phyloP scores from a whole-genome alignment of 2,329 filamentous ascomycete species.

The Rhinocladiella similis region DNA sequence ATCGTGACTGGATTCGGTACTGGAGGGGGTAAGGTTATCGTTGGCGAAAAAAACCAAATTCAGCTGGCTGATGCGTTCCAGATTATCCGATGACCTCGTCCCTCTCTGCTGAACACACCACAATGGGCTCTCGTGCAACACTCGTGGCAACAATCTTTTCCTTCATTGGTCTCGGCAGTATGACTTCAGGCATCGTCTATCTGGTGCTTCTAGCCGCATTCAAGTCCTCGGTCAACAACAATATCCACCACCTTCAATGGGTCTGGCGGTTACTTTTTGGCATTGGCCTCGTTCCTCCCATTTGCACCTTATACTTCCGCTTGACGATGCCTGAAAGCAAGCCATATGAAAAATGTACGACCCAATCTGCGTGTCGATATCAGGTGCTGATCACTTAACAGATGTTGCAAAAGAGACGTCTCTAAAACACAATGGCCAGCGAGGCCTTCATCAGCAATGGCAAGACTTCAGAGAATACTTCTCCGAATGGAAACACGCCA shows the following conservation, averaged over 20 bases:
- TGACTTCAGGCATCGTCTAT: constrained; percentile 9
- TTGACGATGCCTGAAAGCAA: constrained; percentile 29
- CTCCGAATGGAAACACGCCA: constrained; percentile 35
- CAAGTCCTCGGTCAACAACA: constrained; percentile 15
- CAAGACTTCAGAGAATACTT: constrained; percentile 35
- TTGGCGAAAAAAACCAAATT: background rate
- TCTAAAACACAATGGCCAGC: constrained; percentile 12
- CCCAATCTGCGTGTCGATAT: background rate
- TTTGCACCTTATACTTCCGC: constrained; percentile 31
- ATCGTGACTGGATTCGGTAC: constrained; percentile 31
- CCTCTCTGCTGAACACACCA: constrained; percentile 19
- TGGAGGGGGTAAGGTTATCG: constrained; percentile 25
- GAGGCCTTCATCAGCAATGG: constrained; percentile 24
- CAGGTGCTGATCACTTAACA: background rate
- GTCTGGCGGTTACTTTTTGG: constrained; percentile 32
- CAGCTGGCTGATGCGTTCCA: constrained; percentile 1
- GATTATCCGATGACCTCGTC: constrained; percentile 21
- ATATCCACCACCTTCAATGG: constrained; percentile 20
- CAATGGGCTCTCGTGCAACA: constrained; percentile 9
- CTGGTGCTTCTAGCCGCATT: constrained; percentile 15
- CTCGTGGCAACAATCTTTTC: constrained; percentile 12
- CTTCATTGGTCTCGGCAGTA: constrained; percentile 12
- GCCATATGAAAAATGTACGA: constrained; percentile 17
- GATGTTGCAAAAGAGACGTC: constrained; percentile 19
- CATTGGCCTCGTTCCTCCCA: constrained; percentile 29